A percentile compares a stretch with the other conserved stretches of the same genome.
phyloP scores from a whole-genome alignment of 352 stramenopile species.

The Phytophthora constricta region DNA sequence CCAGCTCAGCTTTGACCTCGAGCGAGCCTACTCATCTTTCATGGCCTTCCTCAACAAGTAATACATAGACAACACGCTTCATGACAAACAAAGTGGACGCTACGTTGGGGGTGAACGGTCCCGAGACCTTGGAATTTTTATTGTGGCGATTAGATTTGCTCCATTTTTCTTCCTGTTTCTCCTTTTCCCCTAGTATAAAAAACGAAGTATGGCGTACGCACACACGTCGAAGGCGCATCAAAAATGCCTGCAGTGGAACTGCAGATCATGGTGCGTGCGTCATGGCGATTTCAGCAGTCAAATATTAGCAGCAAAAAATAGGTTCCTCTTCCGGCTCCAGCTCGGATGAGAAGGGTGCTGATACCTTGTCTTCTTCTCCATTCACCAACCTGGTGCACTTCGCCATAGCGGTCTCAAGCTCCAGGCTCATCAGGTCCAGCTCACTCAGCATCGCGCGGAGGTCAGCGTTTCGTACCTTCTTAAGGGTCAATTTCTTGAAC shows the following conservation, averaged over 20 bases:
- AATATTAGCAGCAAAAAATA: slow-evolving; percentile 45
- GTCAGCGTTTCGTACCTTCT: slow-evolving; percentile 38
- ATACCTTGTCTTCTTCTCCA: slow-evolving; percentile 27
- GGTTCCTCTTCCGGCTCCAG: slow-evolving; percentile 39
- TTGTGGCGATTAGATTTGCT: slow-evolving; percentile 34
- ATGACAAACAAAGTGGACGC: background rate
- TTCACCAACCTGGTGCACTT: slow-evolving; percentile 33
- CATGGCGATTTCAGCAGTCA: slow-evolving; percentile 20
- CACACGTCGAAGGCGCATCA: slow-evolving; percentile 17
- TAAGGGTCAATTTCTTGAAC: slow-evolving; percentile 19
- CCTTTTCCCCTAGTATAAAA: slow-evolving; percentile 28
- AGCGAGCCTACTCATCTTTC: slow-evolving; percentile 96
- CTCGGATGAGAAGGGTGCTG: background rate
- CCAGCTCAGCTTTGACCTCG: slow-evolving; percentile 96
- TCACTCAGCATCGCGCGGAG: slow-evolving; percentile 49
- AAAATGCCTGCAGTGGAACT: slow-evolving; percentile 19
- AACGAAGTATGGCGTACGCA: slow-evolving; percentile 33
- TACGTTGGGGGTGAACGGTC: slow-evolving; percentile 15
- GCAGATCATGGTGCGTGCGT: slow-evolving; percentile 13
- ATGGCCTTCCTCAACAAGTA: slow-evolving; percentile 89
- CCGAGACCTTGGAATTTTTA: slow-evolving; percentile 36
- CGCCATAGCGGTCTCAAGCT: slow-evolving; percentile 44
- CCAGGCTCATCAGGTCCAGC: slow-evolving; percentile 43
- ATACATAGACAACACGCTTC: background rate
- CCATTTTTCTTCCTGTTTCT: slow-evolving; percentile 34